Percentiles rank a stretch among this genome's conserved stretches.
Conservation (phyloP, 257 asterid genomes). For the Ballota nigra region DNA sequence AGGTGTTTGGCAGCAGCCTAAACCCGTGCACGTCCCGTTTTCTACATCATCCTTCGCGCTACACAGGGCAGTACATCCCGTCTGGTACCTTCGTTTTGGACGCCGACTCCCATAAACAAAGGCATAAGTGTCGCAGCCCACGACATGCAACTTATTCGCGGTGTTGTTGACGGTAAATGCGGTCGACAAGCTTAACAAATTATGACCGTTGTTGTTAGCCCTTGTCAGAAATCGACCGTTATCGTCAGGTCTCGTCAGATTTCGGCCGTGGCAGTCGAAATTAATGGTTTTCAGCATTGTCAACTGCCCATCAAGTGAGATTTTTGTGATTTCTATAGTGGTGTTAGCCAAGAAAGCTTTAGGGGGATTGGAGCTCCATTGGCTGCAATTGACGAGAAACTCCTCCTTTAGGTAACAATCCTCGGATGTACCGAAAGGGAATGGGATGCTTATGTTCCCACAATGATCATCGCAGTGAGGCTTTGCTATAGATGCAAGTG, state of each 20-base stretch:
- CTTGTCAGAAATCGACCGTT: too few relatives aligned
- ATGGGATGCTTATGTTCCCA: not conserved
- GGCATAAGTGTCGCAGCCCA: constrained; percentile 40
- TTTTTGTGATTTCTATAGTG: too few relatives aligned
- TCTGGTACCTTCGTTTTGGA: not conserved
- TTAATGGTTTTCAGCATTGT: not conserved
- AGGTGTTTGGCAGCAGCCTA: constrained; percentile 33
- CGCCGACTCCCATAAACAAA: not conserved
- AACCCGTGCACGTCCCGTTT: constrained; percentile 21
- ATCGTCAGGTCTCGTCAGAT: not conserved
- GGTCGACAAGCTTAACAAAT: accelerated
- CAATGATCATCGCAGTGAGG: too few relatives aligned
- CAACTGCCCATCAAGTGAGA: not conserved
- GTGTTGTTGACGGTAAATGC: constrained; percentile 10
- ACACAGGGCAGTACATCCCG: constrained; percentile 36
- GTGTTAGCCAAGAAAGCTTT: too few relatives aligned
- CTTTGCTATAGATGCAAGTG: too few relatives aligned
- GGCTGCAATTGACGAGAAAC: too few relatives aligned
- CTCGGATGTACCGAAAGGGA: too few relatives aligned
- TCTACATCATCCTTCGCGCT: not conserved
- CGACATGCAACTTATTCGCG: constrained; percentile 19
- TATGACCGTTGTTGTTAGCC: not conserved
- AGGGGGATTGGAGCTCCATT: not conserved
- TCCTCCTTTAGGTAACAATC: too few relatives aligned
- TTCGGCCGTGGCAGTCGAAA: not conserved